These are phyloP conservation scores for Camellia sinensis DNA, from an alignment of 148 eudicot species.

Conservation along the genomic window DNA sequence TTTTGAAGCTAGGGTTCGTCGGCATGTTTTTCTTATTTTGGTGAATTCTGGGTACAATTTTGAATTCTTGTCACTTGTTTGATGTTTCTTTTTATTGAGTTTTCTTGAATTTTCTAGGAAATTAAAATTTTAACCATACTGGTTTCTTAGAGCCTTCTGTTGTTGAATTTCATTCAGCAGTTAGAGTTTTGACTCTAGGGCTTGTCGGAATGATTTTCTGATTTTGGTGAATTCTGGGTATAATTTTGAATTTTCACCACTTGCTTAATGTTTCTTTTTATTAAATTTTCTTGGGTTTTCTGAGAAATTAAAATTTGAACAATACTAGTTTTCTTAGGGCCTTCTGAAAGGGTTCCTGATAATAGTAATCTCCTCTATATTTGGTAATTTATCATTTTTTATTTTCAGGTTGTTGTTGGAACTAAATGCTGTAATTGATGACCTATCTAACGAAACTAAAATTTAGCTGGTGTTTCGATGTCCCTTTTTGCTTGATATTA, in stretches of 20 bases:
- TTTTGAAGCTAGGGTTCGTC: slow-evolving; percentile 12
- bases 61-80: not conserved
- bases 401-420: not conserved
- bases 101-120: not conserved
- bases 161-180: slow-evolving; percentile 1
- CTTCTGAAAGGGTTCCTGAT: not conserved
- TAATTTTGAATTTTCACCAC: not conserved
- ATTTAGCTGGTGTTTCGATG: not conserved
- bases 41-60: not conserved
- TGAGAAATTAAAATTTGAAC: not conserved
- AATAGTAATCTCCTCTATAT: not conserved
- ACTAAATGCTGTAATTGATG: not conserved
- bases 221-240: not conserved
- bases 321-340: slow-evolving; percentile 1
- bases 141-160: not conserved
- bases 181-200: slow-evolving; percentile 9
- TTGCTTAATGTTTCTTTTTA: not conserved
- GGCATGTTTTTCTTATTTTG: not conserved
- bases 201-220: not conserved
- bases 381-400: not conserved
- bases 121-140: not conserved
- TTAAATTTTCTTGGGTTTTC: not conserved
- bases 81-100: not conserved
- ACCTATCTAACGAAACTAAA: not conserved
- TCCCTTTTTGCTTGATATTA: not conserved